phyloP scores from a whole-genome alignment of 2,329 filamentous ascomycete species.

The Xylariaceae sp. region DNA sequence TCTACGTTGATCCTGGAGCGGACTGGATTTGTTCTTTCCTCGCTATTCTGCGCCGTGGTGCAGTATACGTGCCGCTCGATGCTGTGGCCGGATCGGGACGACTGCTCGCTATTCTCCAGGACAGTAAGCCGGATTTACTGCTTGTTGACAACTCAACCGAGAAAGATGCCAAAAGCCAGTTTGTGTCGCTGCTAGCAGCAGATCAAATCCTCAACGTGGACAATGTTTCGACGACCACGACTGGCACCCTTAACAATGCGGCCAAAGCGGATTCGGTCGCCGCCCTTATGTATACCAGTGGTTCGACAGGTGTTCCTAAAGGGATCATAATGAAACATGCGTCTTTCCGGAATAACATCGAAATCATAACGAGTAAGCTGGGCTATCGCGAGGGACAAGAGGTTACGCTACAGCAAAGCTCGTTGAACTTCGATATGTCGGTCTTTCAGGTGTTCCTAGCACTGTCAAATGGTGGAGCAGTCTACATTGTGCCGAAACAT shows the following conservation, averaged over 20 bases:
- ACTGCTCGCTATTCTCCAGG: neutral
- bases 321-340: slow-evolving; percentile 32
- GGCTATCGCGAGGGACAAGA: slow-evolving; percentile 9
- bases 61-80: slow-evolving; percentile 42
- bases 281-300: slow-evolving; percentile 25
- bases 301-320: slow-evolving; percentile 33
- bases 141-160: slow-evolving; percentile 1
- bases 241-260: slow-evolving; percentile 7
- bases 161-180: neutral
- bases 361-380: slow-evolving; percentile 12
- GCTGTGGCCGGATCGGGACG: slow-evolving; percentile 1
- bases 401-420: slow-evolving; percentile 38
- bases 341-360: slow-evolving; percentile 31
- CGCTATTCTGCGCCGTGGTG: slow-evolving; percentile 39
- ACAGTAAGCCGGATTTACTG: neutral
- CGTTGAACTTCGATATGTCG: slow-evolving; percentile 41
- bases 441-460: slow-evolving; percentile 37
- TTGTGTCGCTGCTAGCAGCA: neutral
- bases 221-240: slow-evolving; percentile 11
- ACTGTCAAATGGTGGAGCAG: slow-evolving; percentile 35
- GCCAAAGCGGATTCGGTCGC: neutral
- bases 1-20: slow-evolving; percentile 37
- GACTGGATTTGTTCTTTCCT: slow-evolving; percentile 39
- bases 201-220: slow-evolving; percentile 2
- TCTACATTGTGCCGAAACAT: slow-evolving; percentile 34